These are phyloP conservation scores for Quercus tomentella DNA, from an alignment of 331 rosid species.

Conservation along the genomic window DNA sequence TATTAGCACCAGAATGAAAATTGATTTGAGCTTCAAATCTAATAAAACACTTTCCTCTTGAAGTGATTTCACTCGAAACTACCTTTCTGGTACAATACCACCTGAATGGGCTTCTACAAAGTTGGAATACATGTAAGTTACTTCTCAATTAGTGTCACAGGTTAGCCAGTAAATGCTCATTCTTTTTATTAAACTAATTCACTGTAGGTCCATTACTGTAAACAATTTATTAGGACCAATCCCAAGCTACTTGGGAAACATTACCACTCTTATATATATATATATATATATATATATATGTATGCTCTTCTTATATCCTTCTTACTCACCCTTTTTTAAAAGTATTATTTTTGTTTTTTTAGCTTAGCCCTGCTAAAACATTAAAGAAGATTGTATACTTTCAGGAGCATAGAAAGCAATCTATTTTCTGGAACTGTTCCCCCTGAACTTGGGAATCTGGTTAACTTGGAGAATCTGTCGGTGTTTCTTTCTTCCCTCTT, in stretches of 20 bases:
- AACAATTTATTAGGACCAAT: constrained; percentile 33
- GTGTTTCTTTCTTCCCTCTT: background rate
- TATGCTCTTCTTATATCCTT: background rate
- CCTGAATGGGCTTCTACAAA: constrained; percentile 28
- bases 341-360: background rate
- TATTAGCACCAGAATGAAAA: background rate
- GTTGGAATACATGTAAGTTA: constrained; percentile 23
- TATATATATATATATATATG: constrained; percentile 3
- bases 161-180: background rate
- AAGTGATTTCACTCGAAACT: constrained; percentile 14
- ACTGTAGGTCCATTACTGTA: constrained; percentile 2
- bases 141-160: background rate
- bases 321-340: background rate
- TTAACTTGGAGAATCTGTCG: background rate
- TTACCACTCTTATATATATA: constrained; percentile 18
- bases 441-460: background rate
- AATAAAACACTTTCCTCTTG: background rate
- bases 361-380: background rate
- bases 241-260: constrained; percentile 21
- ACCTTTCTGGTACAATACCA: constrained; percentile 30
- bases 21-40: background rate
- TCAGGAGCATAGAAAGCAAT: constrained; percentile 21
- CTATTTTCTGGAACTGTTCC: constrained; percentile 11
- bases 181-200: background rate
- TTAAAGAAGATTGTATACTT: background rate